These are phyloP conservation scores for Penicillium sp. DNA, from an alignment of 2,329 filamentous ascomycete genomes.

Conservation along the genomic window DNA sequence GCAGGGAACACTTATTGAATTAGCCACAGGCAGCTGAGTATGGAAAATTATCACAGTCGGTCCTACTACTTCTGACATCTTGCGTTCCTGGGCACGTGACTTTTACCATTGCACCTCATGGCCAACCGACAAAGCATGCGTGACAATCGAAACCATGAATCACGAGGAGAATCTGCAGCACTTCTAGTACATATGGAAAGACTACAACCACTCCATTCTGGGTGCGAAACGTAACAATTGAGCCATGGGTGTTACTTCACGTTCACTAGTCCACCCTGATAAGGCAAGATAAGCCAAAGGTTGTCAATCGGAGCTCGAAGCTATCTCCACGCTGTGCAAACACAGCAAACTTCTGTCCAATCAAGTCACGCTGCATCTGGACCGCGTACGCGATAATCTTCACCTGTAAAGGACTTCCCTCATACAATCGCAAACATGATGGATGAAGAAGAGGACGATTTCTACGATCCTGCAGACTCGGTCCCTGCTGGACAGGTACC, in stretches of 20 bases:
- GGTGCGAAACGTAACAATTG: no score
- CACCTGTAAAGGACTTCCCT: neutral
- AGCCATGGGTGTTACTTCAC: no score
- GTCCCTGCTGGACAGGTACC: conserved; percentile 27
- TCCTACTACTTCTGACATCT: no score
- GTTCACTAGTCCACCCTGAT: no score
- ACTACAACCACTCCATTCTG: neutral
- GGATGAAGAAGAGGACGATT: conserved; percentile 45
- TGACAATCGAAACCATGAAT: neutral
- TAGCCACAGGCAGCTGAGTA: neutral
- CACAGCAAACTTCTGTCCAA: conserved; percentile 18
- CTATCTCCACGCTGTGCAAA: conserved; percentile 15
- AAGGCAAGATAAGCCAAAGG: neutral
- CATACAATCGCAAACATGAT: conserved; percentile 24
- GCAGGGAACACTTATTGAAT: neutral
- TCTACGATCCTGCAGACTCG: conserved; percentile 40
- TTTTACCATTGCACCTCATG: no score
- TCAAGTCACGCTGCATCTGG: conserved; percentile 12
- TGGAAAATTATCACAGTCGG: no score
- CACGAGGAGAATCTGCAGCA: neutral
- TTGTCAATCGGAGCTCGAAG: neutral
- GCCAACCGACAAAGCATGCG: conserved; percentile 6
- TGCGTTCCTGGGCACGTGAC: no score
- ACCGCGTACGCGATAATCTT: conserved; percentile 9
- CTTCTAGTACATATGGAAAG: neutral